phyloP scores from a whole-genome alignment of 164 flowering plant genomes.

The Santalum album region DNA sequence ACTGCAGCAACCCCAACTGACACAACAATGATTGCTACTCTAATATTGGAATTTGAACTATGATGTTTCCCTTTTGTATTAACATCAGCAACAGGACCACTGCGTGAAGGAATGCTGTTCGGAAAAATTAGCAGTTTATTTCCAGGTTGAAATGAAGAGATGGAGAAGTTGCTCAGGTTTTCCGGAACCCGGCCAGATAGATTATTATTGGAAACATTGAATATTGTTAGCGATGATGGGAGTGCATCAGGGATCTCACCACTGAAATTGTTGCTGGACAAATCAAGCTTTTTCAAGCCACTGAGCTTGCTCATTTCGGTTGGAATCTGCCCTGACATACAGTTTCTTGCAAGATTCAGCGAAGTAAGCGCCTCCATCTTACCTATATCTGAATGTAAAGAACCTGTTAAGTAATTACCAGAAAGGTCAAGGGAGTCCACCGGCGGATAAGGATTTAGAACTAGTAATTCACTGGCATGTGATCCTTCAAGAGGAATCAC shows the following conservation, averaged over 20 bases:
- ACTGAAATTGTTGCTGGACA: constrained; percentile 72
- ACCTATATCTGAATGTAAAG: constrained; percentile 61
- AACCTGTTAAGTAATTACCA: constrained; percentile 47
- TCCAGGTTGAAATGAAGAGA: constrained; percentile 64
- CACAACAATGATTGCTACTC: constrained; percentile 49
- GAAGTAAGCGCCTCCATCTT: constrained; percentile 44
- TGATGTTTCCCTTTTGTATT: constrained; percentile 16
- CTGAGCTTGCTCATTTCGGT: constrained; percentile 52
- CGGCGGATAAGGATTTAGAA: constrained; percentile 33
- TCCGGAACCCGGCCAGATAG: constrained; percentile 64
- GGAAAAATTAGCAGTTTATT: constrained; percentile 37
- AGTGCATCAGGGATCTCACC: constrained; percentile 66
- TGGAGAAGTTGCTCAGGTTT: constrained; percentile 46
- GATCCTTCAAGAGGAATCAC: constrained; percentile 58
- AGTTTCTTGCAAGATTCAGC: constrained; percentile 64
- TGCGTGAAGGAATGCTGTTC: constrained; percentile 9
- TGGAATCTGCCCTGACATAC: constrained; percentile 66
- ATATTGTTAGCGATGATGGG: constrained; percentile 38
- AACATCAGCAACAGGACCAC: constrained; percentile 8
- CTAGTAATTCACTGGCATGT: constrained; percentile 40
- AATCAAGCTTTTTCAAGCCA: constrained; percentile 60
- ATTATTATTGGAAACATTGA: constrained; percentile 67
- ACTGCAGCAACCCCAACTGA: constrained; percentile 41
- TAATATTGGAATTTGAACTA: constrained; percentile 31
- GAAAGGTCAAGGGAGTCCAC: constrained; percentile 85